Evolutionary conservation across 164 flowering plant species (phyloP), one percentile per base, ranked within the genome.

Genomic region (Piper longum): DNA sequence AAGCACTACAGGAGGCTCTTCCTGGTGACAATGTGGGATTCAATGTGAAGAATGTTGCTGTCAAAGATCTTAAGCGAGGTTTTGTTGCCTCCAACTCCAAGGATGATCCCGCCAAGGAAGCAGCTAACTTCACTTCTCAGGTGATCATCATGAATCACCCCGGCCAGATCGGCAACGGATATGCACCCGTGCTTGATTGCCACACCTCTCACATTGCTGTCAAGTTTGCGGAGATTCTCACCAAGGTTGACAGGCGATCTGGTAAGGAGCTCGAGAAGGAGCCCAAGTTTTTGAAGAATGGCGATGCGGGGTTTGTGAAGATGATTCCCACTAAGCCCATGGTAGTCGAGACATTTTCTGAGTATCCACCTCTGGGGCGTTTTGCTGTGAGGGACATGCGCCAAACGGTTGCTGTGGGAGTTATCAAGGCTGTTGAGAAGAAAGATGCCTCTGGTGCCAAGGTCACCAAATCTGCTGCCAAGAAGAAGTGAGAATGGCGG

Each of bases 11-110:
- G 36, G 85, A 81, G 73, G 85, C 85, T 43, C 72, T 81, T 11
- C 85, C 85, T 5, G 85, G 85, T 67, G 85, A 81, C 70, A 81
- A 81, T 68, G 85, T 81, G 12, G 84, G 84, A 4, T 81, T 81
- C 77, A 81, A 81, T 55, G 82, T 81, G 17, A 81, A 81, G 80
- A 81, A 81, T 62, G 84, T 81, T 61, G 79, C 84, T 7, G 80
- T 81, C 5, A 81, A 81, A 75, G 84, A 81, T 77, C 77, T 81
- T 63, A 81, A 81, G 76, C 78, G 84, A 65, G 84, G 84, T 2
- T 81, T 43, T 62, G 84, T 81, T 62, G 84, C 84, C 8, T 81
- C 82, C 7, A 81, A 81, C 70, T 81, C 85, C 61, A 81, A 81
- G 78, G 85, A 81, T 66, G 85, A 81, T 45, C 85, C 85, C 36